Evolutionary conservation across 345 rosid species (phyloP).

Genomic region (Theobroma cacao): DNA sequence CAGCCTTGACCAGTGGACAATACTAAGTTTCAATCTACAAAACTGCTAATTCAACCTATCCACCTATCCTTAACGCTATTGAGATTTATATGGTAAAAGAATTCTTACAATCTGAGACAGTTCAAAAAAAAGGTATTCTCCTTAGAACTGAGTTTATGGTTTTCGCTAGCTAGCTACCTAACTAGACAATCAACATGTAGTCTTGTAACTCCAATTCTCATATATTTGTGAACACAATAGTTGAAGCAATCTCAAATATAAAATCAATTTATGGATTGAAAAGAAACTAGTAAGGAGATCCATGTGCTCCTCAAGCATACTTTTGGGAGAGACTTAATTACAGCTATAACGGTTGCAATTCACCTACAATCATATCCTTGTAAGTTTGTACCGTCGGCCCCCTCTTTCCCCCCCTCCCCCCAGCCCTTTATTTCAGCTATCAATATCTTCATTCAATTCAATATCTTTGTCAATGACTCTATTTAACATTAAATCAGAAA

Average conservation of each 20-base stretch:
- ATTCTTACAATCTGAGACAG: conserved; percentile 19
- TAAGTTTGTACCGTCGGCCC: too few species aligned
- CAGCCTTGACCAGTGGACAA: conserved; percentile 6
- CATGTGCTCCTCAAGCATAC: conserved; percentile 30
- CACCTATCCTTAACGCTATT: conserved; percentile 27
- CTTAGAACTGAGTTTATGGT: background rate
- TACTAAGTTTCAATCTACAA: conserved; percentile 14
- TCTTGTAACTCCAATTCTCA: background rate
- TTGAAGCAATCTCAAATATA: conserved; percentile 32
- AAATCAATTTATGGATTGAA: conserved; percentile 21
- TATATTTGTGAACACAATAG: conserved; percentile 9
- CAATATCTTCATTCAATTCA: background rate
- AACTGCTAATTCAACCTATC: conserved; percentile 24
- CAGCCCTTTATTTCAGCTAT: too few species aligned
- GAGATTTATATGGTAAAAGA: conserved; percentile 17
- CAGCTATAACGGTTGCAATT: conserved; percentile 10
- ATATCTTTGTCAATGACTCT: background rate
- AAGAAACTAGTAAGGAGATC: conserved; percentile 47
- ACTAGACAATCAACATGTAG: too few species aligned
- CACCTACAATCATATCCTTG: conserved; percentile 31
- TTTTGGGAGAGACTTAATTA: conserved; percentile 36
- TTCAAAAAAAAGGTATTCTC: conserved; percentile 22
- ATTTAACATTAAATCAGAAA: conserved; percentile 17
- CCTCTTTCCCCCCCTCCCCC: too few species aligned
- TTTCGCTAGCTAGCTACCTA: too few species aligned